Evolutionary conservation across 805 yeast genomes (phyloP), one percentile per base, ranked within the genome.

Genomic region (Torulaspora microellipsoides): DNA sequence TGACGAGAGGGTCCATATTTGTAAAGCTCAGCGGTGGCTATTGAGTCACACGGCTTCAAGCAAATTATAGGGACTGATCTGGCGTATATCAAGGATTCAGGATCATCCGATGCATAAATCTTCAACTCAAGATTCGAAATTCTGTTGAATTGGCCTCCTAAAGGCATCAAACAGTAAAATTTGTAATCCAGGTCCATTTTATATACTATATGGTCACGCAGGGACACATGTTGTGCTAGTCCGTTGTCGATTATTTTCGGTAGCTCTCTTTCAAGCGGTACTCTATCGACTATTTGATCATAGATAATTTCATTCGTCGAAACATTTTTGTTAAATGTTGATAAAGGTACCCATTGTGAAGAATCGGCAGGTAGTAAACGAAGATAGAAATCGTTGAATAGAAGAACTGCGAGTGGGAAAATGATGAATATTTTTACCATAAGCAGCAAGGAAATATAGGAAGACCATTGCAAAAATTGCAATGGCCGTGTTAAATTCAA

Each of bases 351-450:
- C 35, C 42, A 42, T 38, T 54, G 61, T 2, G 58, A 52, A 0
- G 66, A 54, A 34, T 62, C 66, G 13, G 54, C 23, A 17, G 64
- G 61, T 20, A 60, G 41, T 27, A 63, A 46, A 15, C 59, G 45
- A 7, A 38, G 39, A 36, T 56, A 59, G 29, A 60, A 54, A 38
- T 63, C 65, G 44, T 59, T 52, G 38, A 60, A 63, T 27, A 60
- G 40, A 8, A 62, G 36, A 7, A 45, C 45, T 1, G 67, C 50
- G 8, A 63, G 41, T 4, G 67, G 67, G 20, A 56, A 45, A 12
- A 63, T 50, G 6, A 63, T 31, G 15, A 56, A 34, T 2, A 62
- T 2, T 34, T 62, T 56, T 14, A 60, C 49, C 6, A 53, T 15
- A 9, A 57, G 40, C 8, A 56, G 27, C 2, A 51, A 15, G 2